Evolutionary conservation across 2,329 filamentous ascomycete species (phyloP), one percentile per base, ranked within the genome.

Genomic region (Fusarium globosum): DNA sequence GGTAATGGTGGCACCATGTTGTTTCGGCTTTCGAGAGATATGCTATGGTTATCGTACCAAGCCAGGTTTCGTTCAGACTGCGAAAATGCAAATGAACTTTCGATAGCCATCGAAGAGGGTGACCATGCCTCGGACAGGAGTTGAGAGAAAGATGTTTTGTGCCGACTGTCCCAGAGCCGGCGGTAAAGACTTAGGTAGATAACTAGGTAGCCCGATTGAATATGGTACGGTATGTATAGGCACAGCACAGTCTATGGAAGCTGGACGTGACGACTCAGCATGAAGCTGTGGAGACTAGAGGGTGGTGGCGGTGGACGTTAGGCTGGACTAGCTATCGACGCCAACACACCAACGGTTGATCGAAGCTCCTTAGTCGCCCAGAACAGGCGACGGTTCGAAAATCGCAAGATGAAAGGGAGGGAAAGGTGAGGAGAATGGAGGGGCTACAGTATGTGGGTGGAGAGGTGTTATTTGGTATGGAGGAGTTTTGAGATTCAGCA

Each of bases 31-130:
- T 85, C 84, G 73, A 85, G 85, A 55, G 83, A 82, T 79, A 84
- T 83, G 72, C 82, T 85, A 76, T 82, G 82, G 74, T 80, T 82
- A 74, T 85, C 84, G 64, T 84, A 82, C 87, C 87, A 88, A 66
- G 80, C 75, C 65, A 85, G 76, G 65, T 84, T 83, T 77, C 82
- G 81, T 75, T 83, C 82, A 77, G 84, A 83, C 65, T 83, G 79
- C 71, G 82, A 77, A 69, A 84, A 81, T 75, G 82, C 79, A 77
- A 85, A 79, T 78, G 82, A 80, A 74, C 77, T 81, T 73, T 88
- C 83, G 87, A 88, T 88, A 76, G 80, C 81, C 83, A 82, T 82
- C 84, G 78, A 82, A 49, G 65, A 65, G 38, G 39, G 48, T 52
- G 39, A 55, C 33, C 26, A 58, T 55, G 67, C 71, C 67, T 56